These are phyloP conservation scores for Aspergillus udagawae DNA, from an alignment of 2,329 filamentous ascomycete genomes.

Conservation along the genomic window DNA sequence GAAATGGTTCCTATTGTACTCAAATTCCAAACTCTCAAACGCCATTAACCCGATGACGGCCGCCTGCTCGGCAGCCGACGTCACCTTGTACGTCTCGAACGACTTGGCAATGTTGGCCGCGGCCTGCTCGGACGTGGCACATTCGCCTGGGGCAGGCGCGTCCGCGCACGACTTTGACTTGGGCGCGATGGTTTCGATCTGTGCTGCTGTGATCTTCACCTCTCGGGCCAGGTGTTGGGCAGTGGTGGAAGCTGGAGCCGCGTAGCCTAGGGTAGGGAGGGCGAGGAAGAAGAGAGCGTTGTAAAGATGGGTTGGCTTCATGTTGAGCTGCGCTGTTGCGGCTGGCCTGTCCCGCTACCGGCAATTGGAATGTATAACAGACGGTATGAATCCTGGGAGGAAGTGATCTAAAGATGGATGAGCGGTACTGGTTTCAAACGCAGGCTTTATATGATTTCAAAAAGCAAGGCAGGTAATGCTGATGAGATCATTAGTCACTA, in stretches of 20 bases:
- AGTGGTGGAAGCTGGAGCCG: slow-evolving; percentile 6
- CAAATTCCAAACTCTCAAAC: slow-evolving; percentile 66
- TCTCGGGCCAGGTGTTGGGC: not conserved
- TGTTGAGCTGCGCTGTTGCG: not conserved
- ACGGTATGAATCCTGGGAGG: not conserved
- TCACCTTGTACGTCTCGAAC: slow-evolving; percentile 57
- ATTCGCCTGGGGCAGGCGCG: slow-evolving; percentile 52
- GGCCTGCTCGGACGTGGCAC: slow-evolving; percentile 61
- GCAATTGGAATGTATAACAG: not conserved
- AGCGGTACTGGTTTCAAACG: not conserved
- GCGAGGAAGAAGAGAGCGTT: slow-evolving; percentile 12
- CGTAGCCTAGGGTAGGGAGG: slow-evolving; percentile 10
- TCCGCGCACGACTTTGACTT: slow-evolving; percentile 51
- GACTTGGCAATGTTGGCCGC: slow-evolving; percentile 54
- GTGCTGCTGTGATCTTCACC: slow-evolving; percentile 21
- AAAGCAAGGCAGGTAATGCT: not conserved
- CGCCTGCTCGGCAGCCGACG: slow-evolving; percentile 57
- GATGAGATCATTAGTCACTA: not conserved
- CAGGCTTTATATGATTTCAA: not conserved
- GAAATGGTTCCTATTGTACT: slow-evolving; percentile 66
- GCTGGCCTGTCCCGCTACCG: not conserved
- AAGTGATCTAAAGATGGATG: not conserved
- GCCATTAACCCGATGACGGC: slow-evolving; percentile 67
- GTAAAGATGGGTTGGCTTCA: slow-evolving; percentile 6
- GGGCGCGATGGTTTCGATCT: slow-evolving; percentile 51